Evolutionary conservation across 169 alveolate species (phyloP).

Genomic region (Babesia bovis): DNA sequence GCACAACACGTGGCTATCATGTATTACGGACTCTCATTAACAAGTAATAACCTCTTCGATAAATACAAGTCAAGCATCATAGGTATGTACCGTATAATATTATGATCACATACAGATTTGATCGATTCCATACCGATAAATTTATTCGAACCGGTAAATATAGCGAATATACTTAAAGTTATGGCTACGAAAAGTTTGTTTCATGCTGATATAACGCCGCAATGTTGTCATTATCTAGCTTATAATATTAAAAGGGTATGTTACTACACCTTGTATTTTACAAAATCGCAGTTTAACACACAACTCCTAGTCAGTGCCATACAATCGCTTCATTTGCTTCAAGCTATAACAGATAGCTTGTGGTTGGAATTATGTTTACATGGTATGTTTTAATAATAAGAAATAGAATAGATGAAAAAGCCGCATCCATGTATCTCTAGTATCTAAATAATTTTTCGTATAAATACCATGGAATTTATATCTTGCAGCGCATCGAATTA

Average conservation of each 20-base stretch:
- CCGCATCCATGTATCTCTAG: no score
- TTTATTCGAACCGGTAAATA: conserved; percentile 24
- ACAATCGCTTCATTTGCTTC: conserved; percentile 5
- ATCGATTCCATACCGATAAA: background rate
- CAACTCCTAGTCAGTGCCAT: conserved; percentile 46
- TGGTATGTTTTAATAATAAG: conserved; percentile 25
- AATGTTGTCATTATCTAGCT: conserved; percentile 4
- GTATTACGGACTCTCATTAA: conserved; percentile 14
- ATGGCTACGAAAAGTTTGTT: background rate
- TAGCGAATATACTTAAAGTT: conserved; percentile 20
- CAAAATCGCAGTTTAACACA: conserved; percentile 29
- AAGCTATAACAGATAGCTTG: background rate
- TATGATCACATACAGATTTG: background rate
- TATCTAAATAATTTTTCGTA: no score
- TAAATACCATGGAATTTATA: no score
- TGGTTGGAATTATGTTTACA: conserved; percentile 13
- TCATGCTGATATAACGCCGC: background rate
- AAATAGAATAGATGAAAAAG: no score
- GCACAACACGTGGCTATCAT: conserved; percentile 22
- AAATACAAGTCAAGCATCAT: background rate
- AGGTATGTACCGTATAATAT: conserved; percentile 5
- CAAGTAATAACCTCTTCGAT: background rate
- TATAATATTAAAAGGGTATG: background rate
- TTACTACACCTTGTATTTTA: no score
- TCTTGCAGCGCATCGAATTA: background rate